Evolutionary conservation across 345 rosid genomes (phyloP), one percentile per base, ranked within the genome.

Genomic region (rapeseed (Brassica napus)): DNA sequence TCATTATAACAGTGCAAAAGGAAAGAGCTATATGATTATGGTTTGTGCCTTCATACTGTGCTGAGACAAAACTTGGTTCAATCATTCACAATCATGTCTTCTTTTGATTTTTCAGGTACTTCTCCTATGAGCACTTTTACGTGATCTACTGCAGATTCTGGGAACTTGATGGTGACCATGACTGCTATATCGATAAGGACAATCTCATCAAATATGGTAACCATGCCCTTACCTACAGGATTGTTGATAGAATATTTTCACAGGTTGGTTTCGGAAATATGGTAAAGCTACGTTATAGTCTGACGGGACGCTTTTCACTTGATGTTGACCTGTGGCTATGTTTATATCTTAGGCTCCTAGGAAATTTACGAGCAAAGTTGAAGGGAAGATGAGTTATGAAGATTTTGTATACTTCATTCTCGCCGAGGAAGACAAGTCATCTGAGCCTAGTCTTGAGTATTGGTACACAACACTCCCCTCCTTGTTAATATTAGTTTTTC

Each of bases 371-470:
- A 81, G 97, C 80, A 76, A 83, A 68, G 84, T 82, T 69, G 91
- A 87, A 71, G 93, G 97, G 81, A 90, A 87, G 88, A 94, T 94
- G 97, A 87, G 89, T 77, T 94, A 94, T 81, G 97, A 94, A 86
- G 98, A 94, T 88, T 94, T 94, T 72, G 98, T 90, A 6, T 89
- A 89, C 85, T 94, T 94, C 84, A 89, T 94, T 64, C 88, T 94
- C 30, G 84, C 98, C 30, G 98, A 92, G 83, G 98, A 92, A 87
- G 97, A 94, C 72, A 94, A 94, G 78, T 87, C 97, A 78, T 84
- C 97, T 26, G 97, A 88, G 71, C 91, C 91, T 73, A 88, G 97
- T 78, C 92, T 94, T 65, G 94, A 90, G 81, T 92, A 87, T 82
- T 94, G 98, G 98, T 94, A 90, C 65, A 63, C n/a, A 11, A 37